phyloP scores from a whole-genome alignment of 2,329 filamentous ascomycete species.

The Thielaviopsis ethacetica region DNA sequence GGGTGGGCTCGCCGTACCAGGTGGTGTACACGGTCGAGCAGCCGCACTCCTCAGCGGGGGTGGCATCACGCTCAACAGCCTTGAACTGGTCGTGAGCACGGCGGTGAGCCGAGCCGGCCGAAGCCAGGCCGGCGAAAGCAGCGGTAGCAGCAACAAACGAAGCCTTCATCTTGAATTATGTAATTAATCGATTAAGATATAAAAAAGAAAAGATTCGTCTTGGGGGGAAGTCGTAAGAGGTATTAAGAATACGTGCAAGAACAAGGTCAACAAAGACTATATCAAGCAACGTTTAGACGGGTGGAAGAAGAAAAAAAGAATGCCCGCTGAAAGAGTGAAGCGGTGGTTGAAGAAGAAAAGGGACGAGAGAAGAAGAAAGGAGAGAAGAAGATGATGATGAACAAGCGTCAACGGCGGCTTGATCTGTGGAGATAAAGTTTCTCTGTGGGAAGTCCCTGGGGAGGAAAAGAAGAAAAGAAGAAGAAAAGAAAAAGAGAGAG shows the following conservation, averaged over 20 bases:
- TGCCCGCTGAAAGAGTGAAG: constrained; percentile 85
- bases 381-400: constrained; percentile 13
- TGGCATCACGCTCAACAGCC: constrained; percentile 33
- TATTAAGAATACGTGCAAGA: constrained; percentile 12
- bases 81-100: constrained; percentile 39
- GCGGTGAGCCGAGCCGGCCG: constrained; percentile 22
- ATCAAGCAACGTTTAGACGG: no score
- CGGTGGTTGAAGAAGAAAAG: constrained; percentile 34
- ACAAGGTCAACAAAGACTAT: constrained; percentile 1
- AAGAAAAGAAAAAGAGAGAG: not conserved
- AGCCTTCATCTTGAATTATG: constrained; percentile 52
- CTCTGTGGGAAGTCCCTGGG: constrained; percentile 26
- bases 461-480: constrained; percentile 17
- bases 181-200: not conserved
- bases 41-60: constrained; percentile 32
- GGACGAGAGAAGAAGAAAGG: constrained; percentile 31
- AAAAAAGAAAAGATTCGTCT: constrained; percentile 12
- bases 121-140: constrained; percentile 39
- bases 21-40: constrained; percentile 64
- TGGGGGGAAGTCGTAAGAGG: constrained; percentile 9
- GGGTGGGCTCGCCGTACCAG: constrained; percentile 47
- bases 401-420: constrained; percentile 25
- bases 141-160: constrained; percentile 45
- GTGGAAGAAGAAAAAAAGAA: no score
- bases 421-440: constrained; percentile 28